Evolutionary conservation across 78 protist genomes (phyloP).

Genomic region (Emiliania huxleyi): DNA sequence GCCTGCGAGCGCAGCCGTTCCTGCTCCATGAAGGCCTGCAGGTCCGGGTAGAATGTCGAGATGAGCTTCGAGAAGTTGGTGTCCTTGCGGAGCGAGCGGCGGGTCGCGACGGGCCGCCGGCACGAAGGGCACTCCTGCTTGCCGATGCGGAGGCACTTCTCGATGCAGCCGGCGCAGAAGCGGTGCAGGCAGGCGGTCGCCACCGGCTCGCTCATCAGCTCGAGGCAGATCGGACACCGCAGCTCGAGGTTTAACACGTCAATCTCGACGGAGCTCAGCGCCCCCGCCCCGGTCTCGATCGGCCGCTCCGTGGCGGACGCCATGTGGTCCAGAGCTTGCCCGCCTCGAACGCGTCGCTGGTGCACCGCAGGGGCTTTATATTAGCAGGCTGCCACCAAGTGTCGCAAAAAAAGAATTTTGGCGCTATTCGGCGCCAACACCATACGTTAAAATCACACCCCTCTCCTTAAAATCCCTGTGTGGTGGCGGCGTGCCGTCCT

Average conservation of each 20-base stretch:
- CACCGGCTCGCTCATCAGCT: neutral
- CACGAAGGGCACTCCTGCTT: conserved; percentile 12
- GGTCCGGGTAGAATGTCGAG: neutral
- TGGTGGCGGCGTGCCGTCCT: too few species aligned
- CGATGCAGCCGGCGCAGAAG: neutral
- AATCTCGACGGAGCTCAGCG: too few species aligned
- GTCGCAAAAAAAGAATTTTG: too few species aligned
- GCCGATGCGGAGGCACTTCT: neutral
- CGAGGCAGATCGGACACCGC: conserved; percentile 5
- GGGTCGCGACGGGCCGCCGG: neutral
- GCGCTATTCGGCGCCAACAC: too few species aligned
- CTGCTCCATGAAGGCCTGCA: neutral
- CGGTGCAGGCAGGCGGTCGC: neutral
- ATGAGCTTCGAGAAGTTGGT: neutral
- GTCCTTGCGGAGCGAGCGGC: conserved; percentile 2
- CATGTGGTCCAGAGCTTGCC: too few species aligned
- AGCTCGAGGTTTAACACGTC: conserved; percentile 7
- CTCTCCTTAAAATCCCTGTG: too few species aligned
- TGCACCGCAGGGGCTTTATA: too few species aligned
- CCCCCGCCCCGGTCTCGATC: too few species aligned
- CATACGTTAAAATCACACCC: too few species aligned
- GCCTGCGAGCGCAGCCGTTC: neutral
- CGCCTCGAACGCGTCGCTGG: too few species aligned
- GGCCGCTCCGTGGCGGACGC: too few species aligned
- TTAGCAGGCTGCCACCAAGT: too few species aligned